phyloP scores from a whole-genome alignment of 2,329 filamentous ascomycete genomes.

The Coleophoma cylindrospora region DNA sequence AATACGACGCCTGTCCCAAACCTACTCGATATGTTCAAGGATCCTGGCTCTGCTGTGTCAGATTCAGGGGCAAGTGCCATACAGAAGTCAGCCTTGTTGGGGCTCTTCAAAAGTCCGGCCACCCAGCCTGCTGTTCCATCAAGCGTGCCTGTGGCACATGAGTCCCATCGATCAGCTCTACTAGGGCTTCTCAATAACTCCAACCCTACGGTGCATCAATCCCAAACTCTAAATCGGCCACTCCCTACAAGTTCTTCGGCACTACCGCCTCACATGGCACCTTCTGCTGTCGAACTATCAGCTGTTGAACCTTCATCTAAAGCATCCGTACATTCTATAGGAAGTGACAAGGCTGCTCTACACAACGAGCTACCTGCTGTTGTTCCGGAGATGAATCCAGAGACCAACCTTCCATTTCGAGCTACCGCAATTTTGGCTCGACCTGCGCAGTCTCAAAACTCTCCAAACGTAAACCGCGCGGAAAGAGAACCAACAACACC shows the following conservation, averaged over 20 bases:
- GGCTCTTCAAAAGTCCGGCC: constrained; percentile 24
- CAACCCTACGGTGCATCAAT: not conserved
- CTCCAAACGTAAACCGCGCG: constrained; percentile 4
- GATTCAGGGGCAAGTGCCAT: not conserved
- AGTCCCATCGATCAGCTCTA: constrained; percentile 3
- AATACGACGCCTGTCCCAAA: constrained; percentile 14
- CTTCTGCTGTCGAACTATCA: constrained; percentile 26
- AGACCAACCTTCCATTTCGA: constrained; percentile 20
- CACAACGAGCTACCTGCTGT: constrained; percentile 6
- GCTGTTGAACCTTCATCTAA: constrained; percentile 22
- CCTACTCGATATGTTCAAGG: constrained; percentile 5
- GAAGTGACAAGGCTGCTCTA: constrained; percentile 15
- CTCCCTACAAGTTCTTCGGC: not conserved
- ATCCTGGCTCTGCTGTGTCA: not conserved
- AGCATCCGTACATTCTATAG: constrained; percentile 9
- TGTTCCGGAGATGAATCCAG: constrained; percentile 17
- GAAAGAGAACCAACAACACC: constrained; percentile 3
- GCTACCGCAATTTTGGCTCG: constrained; percentile 22
- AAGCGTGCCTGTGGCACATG: constrained; percentile 7
- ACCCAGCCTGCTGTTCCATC: constrained; percentile 9
- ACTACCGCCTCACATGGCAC: constrained; percentile 17
- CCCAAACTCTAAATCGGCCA: not conserved
- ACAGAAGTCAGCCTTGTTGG: constrained; percentile 21
- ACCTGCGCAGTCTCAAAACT: constrained; percentile 7
- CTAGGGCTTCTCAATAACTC: constrained; percentile 5